Conservation (phyloP, 1,284 basidiomycete species). For the Ganoderma leucocontextum region DNA sequence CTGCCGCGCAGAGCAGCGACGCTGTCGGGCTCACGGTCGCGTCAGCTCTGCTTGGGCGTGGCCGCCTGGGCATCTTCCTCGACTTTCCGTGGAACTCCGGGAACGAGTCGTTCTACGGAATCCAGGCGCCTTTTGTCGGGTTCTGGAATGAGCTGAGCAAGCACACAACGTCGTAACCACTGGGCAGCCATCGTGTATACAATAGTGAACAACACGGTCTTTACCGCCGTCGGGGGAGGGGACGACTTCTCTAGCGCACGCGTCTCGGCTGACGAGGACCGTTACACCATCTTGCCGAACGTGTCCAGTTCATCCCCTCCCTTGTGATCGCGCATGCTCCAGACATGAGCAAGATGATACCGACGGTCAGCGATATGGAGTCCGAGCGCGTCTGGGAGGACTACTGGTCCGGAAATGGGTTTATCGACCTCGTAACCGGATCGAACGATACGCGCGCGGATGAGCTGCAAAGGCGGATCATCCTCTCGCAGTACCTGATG, state of each 20-base stretch:
- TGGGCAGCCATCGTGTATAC: constrained; percentile 50
- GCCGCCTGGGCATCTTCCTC: constrained; percentile 56
- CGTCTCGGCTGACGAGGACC: constrained; percentile 48
- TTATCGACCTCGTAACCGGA: constrained; percentile 59
- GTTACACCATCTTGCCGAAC: constrained; percentile 50
- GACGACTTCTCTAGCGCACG: constrained; percentile 51
- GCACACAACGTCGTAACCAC: constrained; percentile 51
- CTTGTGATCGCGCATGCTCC: constrained; percentile 46
- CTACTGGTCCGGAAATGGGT: constrained; percentile 59
- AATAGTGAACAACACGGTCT: constrained; percentile 51
- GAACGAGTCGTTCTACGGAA: constrained; percentile 51
- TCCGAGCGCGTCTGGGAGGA: constrained; percentile 52
- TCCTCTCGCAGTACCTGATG: constrained; percentile 64
- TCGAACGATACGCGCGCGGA: constrained; percentile 59
- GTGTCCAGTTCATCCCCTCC: constrained; percentile 38
- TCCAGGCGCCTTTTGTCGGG: constrained; percentile 61
- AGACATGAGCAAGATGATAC: constrained; percentile 29
- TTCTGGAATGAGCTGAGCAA: constrained; percentile 54
- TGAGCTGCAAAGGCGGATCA: constrained; percentile 64
- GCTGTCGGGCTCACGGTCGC: constrained; percentile 50
- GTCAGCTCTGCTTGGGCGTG: constrained; percentile 50
- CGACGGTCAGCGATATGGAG: constrained; percentile 42
- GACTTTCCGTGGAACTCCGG: constrained; percentile 72
- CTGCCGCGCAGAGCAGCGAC: constrained; percentile 50
- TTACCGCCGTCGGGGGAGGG: constrained; percentile 52